These are phyloP conservation scores for Dryas drummondii DNA, from an alignment of 306 rosid species.

Conservation along the genomic window DNA sequence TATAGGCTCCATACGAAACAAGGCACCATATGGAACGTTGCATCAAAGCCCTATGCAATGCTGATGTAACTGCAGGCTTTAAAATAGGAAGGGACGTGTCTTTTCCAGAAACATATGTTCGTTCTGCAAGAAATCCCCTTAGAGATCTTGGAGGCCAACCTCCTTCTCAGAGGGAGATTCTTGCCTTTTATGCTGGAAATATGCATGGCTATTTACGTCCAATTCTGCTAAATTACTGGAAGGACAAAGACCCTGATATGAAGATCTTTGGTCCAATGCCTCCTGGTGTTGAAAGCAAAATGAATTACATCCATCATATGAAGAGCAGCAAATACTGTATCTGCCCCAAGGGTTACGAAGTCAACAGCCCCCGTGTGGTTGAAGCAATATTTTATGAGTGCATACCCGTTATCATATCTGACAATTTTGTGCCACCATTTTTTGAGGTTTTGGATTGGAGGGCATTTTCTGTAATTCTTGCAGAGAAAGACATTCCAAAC, in stretches of 20 bases:
- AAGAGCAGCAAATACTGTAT: constrained; percentile 88
- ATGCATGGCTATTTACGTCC: constrained; percentile 82
- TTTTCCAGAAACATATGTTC: constrained; percentile 82
- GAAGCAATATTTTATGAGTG: constrained; percentile 92
- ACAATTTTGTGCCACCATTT: constrained; percentile 92
- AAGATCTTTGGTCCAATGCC: constrained; percentile 85
- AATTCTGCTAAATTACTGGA: constrained; percentile 74
- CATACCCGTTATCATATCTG: constrained; percentile 94
- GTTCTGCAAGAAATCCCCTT: constrained; percentile 68
- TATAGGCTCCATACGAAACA: constrained; percentile 91
- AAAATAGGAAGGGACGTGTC: constrained; percentile 88
- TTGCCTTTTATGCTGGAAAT: constrained; percentile 87
- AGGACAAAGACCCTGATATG: constrained; percentile 78
- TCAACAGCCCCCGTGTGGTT: constrained; percentile 84
- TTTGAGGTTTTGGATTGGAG: constrained; percentile 90
- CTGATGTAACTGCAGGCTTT: constrained; percentile 84
- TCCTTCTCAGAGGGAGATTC: constrained; percentile 61
- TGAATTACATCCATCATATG: constrained; percentile 85
- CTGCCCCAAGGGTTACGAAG: constrained; percentile 96
- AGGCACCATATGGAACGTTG: constrained; percentile 98
- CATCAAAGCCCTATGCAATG: constrained; percentile 90
- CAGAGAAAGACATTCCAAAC: constrained; percentile 79
- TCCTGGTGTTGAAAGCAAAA: constrained; percentile 72
- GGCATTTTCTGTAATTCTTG: constrained; percentile 75
- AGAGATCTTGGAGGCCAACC: constrained; percentile 81